Conservation (phyloP, 2,329 filamentous ascomycete genomes). For the Pezicula rhizophila region DNA sequence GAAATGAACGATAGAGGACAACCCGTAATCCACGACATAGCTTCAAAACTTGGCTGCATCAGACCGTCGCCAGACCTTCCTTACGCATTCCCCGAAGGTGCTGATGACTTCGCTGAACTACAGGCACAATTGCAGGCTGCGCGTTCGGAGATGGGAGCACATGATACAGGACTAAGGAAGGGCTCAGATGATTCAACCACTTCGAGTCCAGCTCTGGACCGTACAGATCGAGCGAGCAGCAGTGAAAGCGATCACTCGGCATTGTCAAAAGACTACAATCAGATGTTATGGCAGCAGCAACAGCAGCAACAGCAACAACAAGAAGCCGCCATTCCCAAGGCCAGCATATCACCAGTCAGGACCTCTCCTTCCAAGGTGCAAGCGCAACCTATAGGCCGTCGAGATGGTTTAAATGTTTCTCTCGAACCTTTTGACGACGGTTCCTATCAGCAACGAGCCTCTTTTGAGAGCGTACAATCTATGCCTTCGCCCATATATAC, state of each 20-base stretch:
- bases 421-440: constrained; percentile 9
- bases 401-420: too few species aligned
- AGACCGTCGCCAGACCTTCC: constrained; percentile 54
- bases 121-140: constrained; percentile 44
- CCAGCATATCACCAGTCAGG: neutral
- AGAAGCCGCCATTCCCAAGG: neutral
- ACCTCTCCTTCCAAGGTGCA: constrained; percentile 7
- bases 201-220: constrained; percentile 15
- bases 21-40: constrained; percentile 60
- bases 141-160: constrained; percentile 13
- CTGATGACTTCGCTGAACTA: constrained; percentile 50
- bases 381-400: neutral
- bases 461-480: constrained; percentile 13
- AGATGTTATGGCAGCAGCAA: constrained; percentile 14
- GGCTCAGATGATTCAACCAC: constrained; percentile 13
- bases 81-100: constrained; percentile 56
- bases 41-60: constrained; percentile 58
- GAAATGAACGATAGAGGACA: constrained; percentile 57
- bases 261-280: constrained; percentile 19
- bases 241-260: constrained; percentile 22
- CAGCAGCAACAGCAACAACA: constrained; percentile 8
- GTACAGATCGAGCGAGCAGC: constrained; percentile 21
- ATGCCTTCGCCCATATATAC: constrained; percentile 21
- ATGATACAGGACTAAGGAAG: constrained; percentile 14
- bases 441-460: constrained; percentile 9